Base-by-base conservation (phyloP, 306 rosid genomes). In the Vachellia collinsii region DNA sequence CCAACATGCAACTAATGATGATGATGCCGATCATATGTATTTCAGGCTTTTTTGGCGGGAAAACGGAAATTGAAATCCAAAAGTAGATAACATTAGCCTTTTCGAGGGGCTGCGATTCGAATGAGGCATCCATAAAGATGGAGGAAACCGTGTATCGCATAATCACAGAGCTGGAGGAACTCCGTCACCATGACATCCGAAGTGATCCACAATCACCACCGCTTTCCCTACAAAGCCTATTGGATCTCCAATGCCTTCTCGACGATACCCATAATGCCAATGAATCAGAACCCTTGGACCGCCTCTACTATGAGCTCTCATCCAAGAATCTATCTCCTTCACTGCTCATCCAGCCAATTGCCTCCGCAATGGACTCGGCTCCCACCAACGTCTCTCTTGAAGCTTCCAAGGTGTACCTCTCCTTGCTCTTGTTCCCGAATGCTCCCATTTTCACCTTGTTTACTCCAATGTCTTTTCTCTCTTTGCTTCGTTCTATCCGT, bases 371-470 rank as follows among this genome's bases (percentile, higher is more conserved):
- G 97, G 99, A 93, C n/a, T 87, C 86, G 1, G 84, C 89, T 48
- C 85, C 89, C 19, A 3, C 86, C 67, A 86, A 71, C 29, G 79
- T 88, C 77, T 85, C 95, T 7, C 91, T 94, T 14, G 76, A 75
- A 12, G 97, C 97, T 5, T 93, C 97, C 11, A 82, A 81, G n/a
- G 84, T 83, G 61, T 94, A 90, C 85, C 92, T 94, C 41, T 89
- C 97, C 5, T 81, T 91, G 17, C 91, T 94, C 53, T 86, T 93
- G 53, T 74, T 86, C 4, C 94, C 90, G 4, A 89, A 90, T 84
- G 92, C 97, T 29, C 99, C 99, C 8, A 95, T 93, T 41, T 86
- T 93, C 84, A 90, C 97, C 46, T 89, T 94, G 63, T 94, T 94
- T 85, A 87, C 92, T 51, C 99, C 97, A 8, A 83, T 94, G 82